Evolutionary conservation across 305 asterid species (phyloP).

Genomic region (Plantago coronopus): DNA sequence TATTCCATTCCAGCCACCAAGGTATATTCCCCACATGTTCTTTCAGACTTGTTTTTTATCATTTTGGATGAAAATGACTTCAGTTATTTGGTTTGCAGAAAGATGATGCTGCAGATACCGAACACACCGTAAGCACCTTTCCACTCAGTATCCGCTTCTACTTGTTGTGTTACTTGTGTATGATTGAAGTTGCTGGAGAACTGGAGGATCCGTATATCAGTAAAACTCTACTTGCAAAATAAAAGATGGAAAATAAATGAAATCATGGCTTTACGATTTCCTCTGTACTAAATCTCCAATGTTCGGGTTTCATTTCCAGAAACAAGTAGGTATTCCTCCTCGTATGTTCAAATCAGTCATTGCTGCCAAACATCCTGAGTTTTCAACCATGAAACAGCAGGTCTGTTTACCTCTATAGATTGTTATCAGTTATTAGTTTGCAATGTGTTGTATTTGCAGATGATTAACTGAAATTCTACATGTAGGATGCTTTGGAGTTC

Average conservation of each 20-base stretch:
- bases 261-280: constrained; percentile 12
- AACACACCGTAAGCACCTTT: constrained; percentile 42
- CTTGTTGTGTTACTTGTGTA: constrained; percentile 5
- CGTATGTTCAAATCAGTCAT: constrained; percentile 96
- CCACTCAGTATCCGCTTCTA: background rate
- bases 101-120: constrained; percentile 39
- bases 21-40: constrained; percentile 39
- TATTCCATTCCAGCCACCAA: constrained; percentile 64
- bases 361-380: constrained; percentile 98
- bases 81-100: constrained; percentile 33
- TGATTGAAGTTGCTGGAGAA: too few relatives aligned
- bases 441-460: constrained; percentile 6
- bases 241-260: constrained; percentile 9
- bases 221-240: background rate
- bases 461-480: constrained; percentile 25
- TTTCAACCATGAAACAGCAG: constrained; percentile 98
- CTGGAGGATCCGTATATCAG: background rate
- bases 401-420: constrained; percentile 32
- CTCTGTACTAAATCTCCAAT: constrained; percentile 16
- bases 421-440: constrained; percentile 18
- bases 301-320: constrained; percentile 47
- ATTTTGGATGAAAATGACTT: constrained; percentile 19
- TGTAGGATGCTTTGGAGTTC: constrained; percentile 94
- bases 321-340: constrained; percentile 90
- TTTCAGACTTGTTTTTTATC: constrained; percentile 11